These are phyloP conservation scores for Backusella westeae DNA, from an alignment of 192 early-diverging fungal species.

Conservation along the genomic window DNA sequence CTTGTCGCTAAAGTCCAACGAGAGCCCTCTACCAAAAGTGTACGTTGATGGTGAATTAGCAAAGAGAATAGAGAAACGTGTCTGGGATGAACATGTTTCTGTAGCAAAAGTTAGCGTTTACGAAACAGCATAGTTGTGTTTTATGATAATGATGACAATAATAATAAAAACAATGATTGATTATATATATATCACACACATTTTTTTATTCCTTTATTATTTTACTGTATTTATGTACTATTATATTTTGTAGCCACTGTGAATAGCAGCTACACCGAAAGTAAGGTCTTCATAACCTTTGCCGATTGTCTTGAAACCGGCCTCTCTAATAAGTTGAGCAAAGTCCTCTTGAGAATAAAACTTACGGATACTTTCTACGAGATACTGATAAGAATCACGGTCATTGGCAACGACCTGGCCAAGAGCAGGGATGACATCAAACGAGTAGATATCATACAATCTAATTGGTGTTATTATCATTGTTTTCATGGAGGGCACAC, in stretches of 20 bases:
- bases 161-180: background rate
- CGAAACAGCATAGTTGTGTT: background rate
- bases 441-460: conserved; percentile 91
- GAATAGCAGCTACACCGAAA: conserved; percentile 97
- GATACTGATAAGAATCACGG: conserved; percentile 91
- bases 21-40: background rate
- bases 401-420: conserved; percentile 89
- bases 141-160: background rate
- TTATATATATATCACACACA: background rate
- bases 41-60: background rate
- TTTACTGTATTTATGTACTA: background rate
- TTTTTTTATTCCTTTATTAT: background rate
- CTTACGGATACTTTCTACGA: conserved; percentile 94
- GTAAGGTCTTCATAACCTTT: conserved; percentile 92
- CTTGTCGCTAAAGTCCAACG: background rate
- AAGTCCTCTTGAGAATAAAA: conserved; percentile 92
- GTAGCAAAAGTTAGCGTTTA: conserved; percentile 10
- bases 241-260: conserved; percentile 87
- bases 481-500: background rate
- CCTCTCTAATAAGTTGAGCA: conserved; percentile 84
- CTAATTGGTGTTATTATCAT: conserved; percentile 29
- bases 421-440: conserved; percentile 87
- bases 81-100: conserved; percentile 3
- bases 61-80: background rate
- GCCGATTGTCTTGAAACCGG: conserved; percentile 88